A percentile compares a stretch with the other conserved stretches of the same genome.
These are phyloP conservation scores for Flaveria linearis DNA, from an alignment of 129 eudicot genomes.

Conservation along the genomic window DNA sequence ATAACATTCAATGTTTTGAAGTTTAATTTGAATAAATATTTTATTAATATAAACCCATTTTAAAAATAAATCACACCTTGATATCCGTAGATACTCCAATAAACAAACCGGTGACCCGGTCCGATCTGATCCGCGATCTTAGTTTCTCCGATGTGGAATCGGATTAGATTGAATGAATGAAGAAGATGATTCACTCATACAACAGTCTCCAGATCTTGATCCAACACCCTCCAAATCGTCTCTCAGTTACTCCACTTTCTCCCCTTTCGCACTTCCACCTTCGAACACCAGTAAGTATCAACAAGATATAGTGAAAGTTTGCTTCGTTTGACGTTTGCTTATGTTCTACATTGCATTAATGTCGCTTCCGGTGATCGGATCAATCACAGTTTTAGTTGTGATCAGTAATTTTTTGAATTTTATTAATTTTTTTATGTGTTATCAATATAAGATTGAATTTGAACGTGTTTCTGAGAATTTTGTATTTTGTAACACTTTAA, in stretches of 20 bases:
- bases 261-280: conserved; percentile 42
- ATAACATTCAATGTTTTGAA: too few species aligned
- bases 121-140: conserved; percentile 20
- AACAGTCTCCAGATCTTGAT: conserved; percentile 6
- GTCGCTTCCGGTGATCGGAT: background rate
- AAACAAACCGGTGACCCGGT: background rate
- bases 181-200: conserved; percentile 49
- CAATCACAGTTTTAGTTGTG: background rate
- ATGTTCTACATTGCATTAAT: conserved; percentile 24
- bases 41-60: too few species aligned
- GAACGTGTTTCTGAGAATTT: conserved; percentile 1
- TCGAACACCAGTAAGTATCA: conserved; percentile 32
- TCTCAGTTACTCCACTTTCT: conserved; percentile 30
- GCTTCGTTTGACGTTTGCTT: background rate
- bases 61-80: too few species aligned
- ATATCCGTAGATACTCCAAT: background rate
- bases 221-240: conserved; percentile 25
- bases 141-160: too few species aligned
- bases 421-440: background rate
- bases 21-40: too few species aligned
- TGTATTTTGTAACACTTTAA: background rate
- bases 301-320: background rate
- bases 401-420: background rate
- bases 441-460: background rate
- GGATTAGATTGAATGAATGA: conserved; percentile 48